Conservation (phyloP, 306 rosid genomes). For the Gillenia trifoliata region DNA sequence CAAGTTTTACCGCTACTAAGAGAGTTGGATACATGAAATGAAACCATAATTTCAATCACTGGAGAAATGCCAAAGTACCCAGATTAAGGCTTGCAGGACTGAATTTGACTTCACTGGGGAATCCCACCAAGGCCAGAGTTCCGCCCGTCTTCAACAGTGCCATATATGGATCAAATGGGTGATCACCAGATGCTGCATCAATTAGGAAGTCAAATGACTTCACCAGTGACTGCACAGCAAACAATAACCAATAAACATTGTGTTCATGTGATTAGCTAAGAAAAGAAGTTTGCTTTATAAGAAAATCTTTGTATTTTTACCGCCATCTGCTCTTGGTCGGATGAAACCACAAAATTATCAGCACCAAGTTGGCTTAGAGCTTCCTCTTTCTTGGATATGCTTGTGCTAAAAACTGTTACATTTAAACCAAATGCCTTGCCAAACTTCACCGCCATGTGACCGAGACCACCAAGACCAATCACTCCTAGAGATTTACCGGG, state of each 20-base stretch:
- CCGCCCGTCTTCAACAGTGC: constrained; percentile 58
- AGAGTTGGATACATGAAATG: not conserved
- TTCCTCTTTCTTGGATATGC: constrained; percentile 77
- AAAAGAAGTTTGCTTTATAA: not conserved
- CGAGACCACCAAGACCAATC: constrained; percentile 92
- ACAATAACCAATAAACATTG: not conserved
- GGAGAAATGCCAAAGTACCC: constrained; percentile 36
- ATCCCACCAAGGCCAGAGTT: constrained; percentile 60
- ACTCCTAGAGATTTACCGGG: constrained; percentile 89
- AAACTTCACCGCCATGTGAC: constrained; percentile 88
- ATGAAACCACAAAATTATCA: constrained; percentile 68
- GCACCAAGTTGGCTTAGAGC: constrained; percentile 72
- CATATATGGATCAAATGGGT: constrained; percentile 79
- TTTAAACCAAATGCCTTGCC: constrained; percentile 77
- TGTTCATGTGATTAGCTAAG: not conserved
- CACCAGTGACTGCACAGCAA: constrained; percentile 46
- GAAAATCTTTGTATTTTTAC: constrained; percentile 26
- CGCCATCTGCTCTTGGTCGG: constrained; percentile 65
- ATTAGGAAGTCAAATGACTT: constrained; percentile 66
- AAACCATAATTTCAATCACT: not conserved
- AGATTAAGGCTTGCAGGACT: constrained; percentile 55
- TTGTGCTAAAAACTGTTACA: constrained; percentile 76
- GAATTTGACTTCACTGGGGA: constrained; percentile 73
- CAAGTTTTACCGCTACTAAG: not conserved
- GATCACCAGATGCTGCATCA: constrained; percentile 89